Evolutionary conservation across 441 rosid species (phyloP), one percentile per base, ranked within the genome.

Genomic region (Lepidium campestre): DNA sequence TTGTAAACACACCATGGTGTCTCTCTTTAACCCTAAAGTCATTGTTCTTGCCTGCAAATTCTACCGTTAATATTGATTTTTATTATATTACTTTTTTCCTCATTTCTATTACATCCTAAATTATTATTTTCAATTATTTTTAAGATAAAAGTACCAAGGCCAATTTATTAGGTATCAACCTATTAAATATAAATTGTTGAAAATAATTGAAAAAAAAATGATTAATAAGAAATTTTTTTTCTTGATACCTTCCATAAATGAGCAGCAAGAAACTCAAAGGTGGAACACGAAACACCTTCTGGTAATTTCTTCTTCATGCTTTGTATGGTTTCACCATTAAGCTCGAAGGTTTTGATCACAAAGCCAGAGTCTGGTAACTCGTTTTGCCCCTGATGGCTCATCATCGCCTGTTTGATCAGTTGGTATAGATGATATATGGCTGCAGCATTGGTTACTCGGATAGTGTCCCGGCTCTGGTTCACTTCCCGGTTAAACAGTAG

Each of bases 361-460:
- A 67, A 65, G 62, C 57, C 47, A 6, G 79, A 55, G 69, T 50
- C 65, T 1, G 3, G 32, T 5, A 35, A 39, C 34, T 54, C 77
- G 15, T 53, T 80, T 15, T 37, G 58, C 7, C 56, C 63, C 20
- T 61, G 35, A 47, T 35, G 79, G 47, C 10, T 41, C 70, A 56
- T 58, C 66, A 62, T 39, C 11, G 80, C 57, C 53, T 82, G 82
- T 64, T 76, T 77, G 63, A 85, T 88, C 79, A 88, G 56, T 76
- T 77, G 86, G 72, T 85, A 77, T 2, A 88, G 67, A 70, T 88
- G 94, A 57, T 76, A 82, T 10, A 85, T 82, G 69, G 91, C 91
- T 67, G 77, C 79, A 37, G 86, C 86, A 46, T 66, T 81, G 18
- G 62, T 56, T 46, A 46, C 68, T 32, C 14, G 58, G 49, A 11